Conservation (phyloP, 148 eudicot genomes). For the Rhododendron vialii region DNA sequence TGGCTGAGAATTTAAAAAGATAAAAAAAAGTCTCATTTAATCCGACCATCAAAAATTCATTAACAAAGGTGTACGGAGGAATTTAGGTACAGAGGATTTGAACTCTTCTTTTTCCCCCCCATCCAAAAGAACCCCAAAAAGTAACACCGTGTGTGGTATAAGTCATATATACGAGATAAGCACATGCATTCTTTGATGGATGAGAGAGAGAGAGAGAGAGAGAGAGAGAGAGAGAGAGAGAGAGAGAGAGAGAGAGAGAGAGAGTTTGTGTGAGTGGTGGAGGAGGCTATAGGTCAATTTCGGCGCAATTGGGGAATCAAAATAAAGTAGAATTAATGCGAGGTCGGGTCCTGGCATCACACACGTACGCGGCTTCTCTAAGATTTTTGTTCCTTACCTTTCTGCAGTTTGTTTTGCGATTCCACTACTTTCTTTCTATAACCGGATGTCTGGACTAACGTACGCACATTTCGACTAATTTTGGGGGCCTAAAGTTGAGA, state of each 20-base stretch:
- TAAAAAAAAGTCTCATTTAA: no score
- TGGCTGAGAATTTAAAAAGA: no score
- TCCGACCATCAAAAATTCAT: no score
- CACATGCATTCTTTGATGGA: not conserved
- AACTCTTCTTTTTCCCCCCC: not conserved
- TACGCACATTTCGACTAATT: no score
- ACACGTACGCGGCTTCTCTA: not conserved
- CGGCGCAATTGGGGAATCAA: not conserved
- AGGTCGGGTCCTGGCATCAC: not conserved
- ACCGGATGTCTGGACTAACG: fast-evolving
- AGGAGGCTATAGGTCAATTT: not conserved
- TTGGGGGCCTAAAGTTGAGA: not conserved
- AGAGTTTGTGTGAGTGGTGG: not conserved
- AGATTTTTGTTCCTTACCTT: not conserved
- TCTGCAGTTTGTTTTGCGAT: not conserved
- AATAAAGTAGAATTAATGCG: not conserved
- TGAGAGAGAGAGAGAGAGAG: not conserved
- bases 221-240: not conserved
- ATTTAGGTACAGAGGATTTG: not conserved
- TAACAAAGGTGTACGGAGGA: not conserved
- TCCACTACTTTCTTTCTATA: no score
- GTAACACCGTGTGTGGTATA: not conserved
- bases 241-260: not conserved
- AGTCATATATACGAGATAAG: not conserved
- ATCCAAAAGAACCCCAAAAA: not conserved